Base-by-base conservation (phyloP, 306 rosid species). In the Vigna nakashimae region DNA sequence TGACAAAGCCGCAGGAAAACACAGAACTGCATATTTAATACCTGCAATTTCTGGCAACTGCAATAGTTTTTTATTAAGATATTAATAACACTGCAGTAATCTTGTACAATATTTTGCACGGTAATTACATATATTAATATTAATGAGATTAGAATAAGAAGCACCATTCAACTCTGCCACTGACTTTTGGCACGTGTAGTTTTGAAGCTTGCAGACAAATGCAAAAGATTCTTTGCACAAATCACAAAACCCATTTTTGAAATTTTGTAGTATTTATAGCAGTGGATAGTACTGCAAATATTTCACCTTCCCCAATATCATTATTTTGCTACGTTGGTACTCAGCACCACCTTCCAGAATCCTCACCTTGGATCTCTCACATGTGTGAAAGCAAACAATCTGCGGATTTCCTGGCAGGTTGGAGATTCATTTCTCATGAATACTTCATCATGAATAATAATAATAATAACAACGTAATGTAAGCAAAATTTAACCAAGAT, bases 281-380 rank as follows among this genome's bases (percentile, higher is more conserved):
- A 45, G 65, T 46, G 34, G 48, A 26, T 57, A 53, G 53, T 8
- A 62, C 18, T 60, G 57, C 53, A 38, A 16, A 28, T 73, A 43
- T 83, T 74, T 36, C 42, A 72, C 28, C 80, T 46, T 55, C 78
- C 75, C 9, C 49, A 28, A 72, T 51, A 71, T 57, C 64, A 80
- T 66, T 46, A 81, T 71, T 76, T 71, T 80, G 82, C 67, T 71
- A 72, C 80, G 69, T 76, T 71, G 72, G 55, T 48, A 65, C 63
- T 76, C 69, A 65, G 59, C 73, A 64, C 64, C n/a, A 76, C 58
- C 65, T 84, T 77, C 84, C 87, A 80, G 57, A 65, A 73, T 84
- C 64, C 69, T 69, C 71, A 48, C 80, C 77, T 84, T 72, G 85
- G 80, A 84, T 84, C 80, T 57, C 72, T 71, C 80, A 77, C 70